These are phyloP conservation scores for Cytospora chrysosperma DNA, from an alignment of 2,329 filamentous ascomycete genomes.

Conservation along the genomic window DNA sequence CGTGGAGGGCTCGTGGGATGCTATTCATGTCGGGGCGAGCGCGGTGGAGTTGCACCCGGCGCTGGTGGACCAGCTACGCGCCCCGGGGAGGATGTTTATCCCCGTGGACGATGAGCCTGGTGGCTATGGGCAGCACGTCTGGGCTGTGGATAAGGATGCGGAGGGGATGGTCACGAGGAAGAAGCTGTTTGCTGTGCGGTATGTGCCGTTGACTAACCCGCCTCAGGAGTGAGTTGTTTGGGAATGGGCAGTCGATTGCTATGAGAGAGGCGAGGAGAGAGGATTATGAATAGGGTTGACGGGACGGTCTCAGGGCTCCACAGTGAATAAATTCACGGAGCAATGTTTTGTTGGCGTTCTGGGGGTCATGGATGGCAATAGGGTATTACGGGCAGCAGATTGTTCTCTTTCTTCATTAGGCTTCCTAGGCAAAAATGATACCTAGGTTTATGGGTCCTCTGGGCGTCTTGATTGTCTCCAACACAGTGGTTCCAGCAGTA, in stretches of 20 bases:
- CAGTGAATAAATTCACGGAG: neutral
- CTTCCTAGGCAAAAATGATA: neutral
- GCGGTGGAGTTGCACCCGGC: slow-evolving; percentile 70
- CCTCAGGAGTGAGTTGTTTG: slow-evolving; percentile 36
- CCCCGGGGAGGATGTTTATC: slow-evolving; percentile 79
- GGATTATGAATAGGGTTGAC: too few species aligned
- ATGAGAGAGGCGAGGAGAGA: neutral
- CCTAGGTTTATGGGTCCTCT: too few species aligned
- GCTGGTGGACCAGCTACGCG: slow-evolving; percentile 73
- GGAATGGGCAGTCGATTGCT: neutral
- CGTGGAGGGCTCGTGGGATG: slow-evolving; percentile 72
- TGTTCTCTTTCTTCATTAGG: neutral
- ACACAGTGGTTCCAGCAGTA: too few species aligned
- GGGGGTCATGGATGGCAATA: neutral
- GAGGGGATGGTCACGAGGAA: slow-evolving; percentile 60
- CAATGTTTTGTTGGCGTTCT: neutral
- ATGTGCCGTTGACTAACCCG: slow-evolving; percentile 75
- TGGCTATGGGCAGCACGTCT: slow-evolving; percentile 61
- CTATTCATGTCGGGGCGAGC: slow-evolving; percentile 91
- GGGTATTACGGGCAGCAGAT: neutral
- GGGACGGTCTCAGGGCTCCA: neutral
- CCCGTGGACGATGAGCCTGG: slow-evolving; percentile 61
- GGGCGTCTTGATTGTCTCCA: too few species aligned
- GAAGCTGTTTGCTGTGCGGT: slow-evolving; percentile 68
- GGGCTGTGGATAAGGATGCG: slow-evolving; percentile 69